Percentiles rank a stretch among this genome's conserved stretches.
phyloP scores from a whole-genome alignment of 306 rosid genomes.

The Sesbania bispinosa region DNA sequence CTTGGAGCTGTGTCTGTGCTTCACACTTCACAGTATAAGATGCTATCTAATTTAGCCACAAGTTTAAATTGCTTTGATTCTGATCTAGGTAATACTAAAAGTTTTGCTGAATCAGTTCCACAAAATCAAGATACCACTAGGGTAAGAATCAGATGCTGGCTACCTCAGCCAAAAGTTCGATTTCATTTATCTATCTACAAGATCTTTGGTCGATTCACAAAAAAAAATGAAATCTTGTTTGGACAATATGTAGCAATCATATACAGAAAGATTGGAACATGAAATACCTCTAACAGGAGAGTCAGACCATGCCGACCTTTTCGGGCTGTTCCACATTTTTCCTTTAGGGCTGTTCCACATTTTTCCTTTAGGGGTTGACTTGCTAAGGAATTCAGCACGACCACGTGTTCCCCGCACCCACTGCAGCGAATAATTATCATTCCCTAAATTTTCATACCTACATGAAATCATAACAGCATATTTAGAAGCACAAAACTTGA shows the following conservation, averaged over 20 bases:
- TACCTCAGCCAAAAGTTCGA: too few relatives aligned
- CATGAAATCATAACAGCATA: constrained; percentile 17
- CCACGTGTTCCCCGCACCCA: constrained; percentile 30
- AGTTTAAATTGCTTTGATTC: too few relatives aligned
- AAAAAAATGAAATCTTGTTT: too few relatives aligned
- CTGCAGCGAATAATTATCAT: constrained; percentile 21
- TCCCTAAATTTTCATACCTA: constrained; percentile 45
- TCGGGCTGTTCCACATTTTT: constrained; percentile 41
- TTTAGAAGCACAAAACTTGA: neutral
- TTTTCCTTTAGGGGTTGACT: constrained; percentile 53
- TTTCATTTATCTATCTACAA: too few relatives aligned
- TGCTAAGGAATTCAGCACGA: constrained; percentile 68
- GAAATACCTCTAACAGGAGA: constrained; percentile 69
- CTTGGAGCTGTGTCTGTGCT: too few relatives aligned
- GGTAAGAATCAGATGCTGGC: too few relatives aligned
- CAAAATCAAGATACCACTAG: too few relatives aligned
- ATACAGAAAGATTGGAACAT: constrained; percentile 16
- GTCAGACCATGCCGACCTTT: constrained; percentile 49
- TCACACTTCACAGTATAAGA: too few relatives aligned
- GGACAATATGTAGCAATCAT: constrained; percentile 3
- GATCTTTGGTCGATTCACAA: too few relatives aligned
- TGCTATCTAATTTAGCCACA: too few relatives aligned
- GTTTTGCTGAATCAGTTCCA: too few relatives aligned
- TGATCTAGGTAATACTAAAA: too few relatives aligned
- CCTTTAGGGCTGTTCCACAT: constrained; percentile 39